These are phyloP conservation scores for Pichia occidentalis DNA, from an alignment of 805 yeast genomes.

Conservation along the genomic window DNA sequence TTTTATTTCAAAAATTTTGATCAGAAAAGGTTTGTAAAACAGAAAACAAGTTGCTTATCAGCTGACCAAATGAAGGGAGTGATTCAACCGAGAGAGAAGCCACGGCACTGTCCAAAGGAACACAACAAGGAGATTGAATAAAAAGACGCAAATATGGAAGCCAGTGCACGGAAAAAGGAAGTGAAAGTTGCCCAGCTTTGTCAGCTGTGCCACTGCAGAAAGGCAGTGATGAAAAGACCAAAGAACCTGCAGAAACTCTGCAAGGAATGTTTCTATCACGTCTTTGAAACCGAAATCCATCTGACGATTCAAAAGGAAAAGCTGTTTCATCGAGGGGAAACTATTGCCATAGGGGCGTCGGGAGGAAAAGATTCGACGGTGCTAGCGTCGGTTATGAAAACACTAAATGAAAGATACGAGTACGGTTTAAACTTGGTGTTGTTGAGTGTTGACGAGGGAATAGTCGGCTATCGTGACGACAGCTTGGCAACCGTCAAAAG, in stretches of 20 bases:
- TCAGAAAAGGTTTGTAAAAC: no score
- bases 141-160: no score
- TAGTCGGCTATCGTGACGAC: constrained; percentile 94
- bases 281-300: constrained; percentile 94
- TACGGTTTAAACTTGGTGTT: constrained; percentile 83
- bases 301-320: constrained; percentile 68
- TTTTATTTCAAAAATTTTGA: no score
- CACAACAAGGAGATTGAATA: no score
- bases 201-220: constrained; percentile 74
- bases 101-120: no score
- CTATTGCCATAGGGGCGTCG: constrained; percentile 94
- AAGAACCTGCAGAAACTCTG: constrained; percentile 87
- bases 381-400: constrained; percentile 77
- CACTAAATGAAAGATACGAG: constrained; percentile 78
- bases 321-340: constrained; percentile 74
- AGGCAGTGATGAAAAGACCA: constrained; percentile 87
- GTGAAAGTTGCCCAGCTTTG: constrained; percentile 48
- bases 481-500: constrained; percentile 95
- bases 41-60: no score
- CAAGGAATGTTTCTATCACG: constrained; percentile 80
- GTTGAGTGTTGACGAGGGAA: constrained; percentile 92
- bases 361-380: constrained; percentile 99
- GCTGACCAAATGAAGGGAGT: no score
- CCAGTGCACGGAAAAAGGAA: constrained; percentile 20
- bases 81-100: no score